phyloP scores from a whole-genome alignment of 106 monocot genomes.

The Acanthochlamys bracteata region DNA sequence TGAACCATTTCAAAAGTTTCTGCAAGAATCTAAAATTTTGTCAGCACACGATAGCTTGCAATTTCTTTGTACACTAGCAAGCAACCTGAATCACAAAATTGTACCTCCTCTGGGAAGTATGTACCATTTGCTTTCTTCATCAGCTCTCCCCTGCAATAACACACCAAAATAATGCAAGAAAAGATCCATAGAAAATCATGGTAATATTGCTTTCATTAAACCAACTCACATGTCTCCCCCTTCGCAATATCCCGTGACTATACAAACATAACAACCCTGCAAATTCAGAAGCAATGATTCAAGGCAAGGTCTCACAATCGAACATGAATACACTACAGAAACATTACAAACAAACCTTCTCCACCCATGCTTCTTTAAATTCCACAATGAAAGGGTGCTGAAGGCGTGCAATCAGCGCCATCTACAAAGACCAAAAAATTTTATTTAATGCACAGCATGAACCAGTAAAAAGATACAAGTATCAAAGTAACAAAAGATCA shows the following conservation, averaged over 20 bases:
- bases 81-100: not conserved
- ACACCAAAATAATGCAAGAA: slow-evolving; percentile 3
- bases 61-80: too few relatives aligned
- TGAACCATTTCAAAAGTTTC: slow-evolving; percentile 97
- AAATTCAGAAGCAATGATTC: slow-evolving; percentile 1
- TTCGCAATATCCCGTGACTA: slow-evolving; percentile 97
- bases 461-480: not conserved
- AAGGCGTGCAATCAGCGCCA: slow-evolving; percentile 93
- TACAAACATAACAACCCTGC: slow-evolving; percentile 97
- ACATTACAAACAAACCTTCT: slow-evolving; percentile 53
- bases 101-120: slow-evolving; percentile 89
- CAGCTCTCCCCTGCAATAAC: slow-evolving; percentile 55
- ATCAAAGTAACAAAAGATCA: not conserved
- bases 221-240: slow-evolving; percentile 92
- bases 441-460: not conserved
- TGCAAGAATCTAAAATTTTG: slow-evolving; percentile 15
- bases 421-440: slow-evolving; percentile 42
- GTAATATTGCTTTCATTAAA: not conserved
- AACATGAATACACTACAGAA: not conserved
- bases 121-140: slow-evolving; percentile 75
- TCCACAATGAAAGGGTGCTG: slow-evolving; percentile 95
- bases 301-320: not conserved
- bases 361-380: slow-evolving; percentile 99
- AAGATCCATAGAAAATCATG: not conserved
- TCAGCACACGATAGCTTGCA: too few relatives aligned